Base-by-base conservation (phyloP, 192 early-diverging fungal species). In the Helicostylum pulchrum region DNA sequence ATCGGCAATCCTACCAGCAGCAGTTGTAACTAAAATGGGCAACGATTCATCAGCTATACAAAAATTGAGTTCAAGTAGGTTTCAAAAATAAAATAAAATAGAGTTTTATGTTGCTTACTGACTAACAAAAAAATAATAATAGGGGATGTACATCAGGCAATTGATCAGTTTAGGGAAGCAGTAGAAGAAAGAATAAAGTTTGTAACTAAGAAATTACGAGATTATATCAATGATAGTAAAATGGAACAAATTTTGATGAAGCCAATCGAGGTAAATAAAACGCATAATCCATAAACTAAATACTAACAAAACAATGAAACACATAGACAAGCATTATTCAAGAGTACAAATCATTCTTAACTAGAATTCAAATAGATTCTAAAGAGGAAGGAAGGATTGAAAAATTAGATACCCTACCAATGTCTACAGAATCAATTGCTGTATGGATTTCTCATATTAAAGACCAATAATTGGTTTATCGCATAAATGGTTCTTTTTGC, bases 201-300 rank as follows among this genome's bases (percentile, higher is more conserved):
- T 50, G 77, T 85, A 12, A 78, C 83, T 9, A 48, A 56, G 3
- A 87, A 87, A 53, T 67, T 94, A 62, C 74, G 82, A 8, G 84
- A 84, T 55, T 92, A 92, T 73, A 39, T 94, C 14, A 86, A 88
- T 19, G 92, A 94, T 68, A 61, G 67, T 31, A 88, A 86, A 62
- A 94, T 89, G n/a, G 89, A 92, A 71, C 72, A 69, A 21, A 84
- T 91, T 8, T 76, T 94, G 42, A 76, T 91, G 36, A 73, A 79
- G 7, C 86, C 90, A 21, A 87, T 92, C 39, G 84, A 82, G 75
- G 91, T 87, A 78, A 31, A 32, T 0, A 4, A 9, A 15, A 15
- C 44, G 14, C 8, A 45, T 12, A 15, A 45, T 45, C 1, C 10
- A 4, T 15, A 45, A 45, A 4, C 44, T 15, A 45, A 4, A 2